Evolutionary conservation across 371 early-diverging fungal genomes (phyloP), one percentile per base, ranked within the genome.

Genomic region (Mucor racemosus): DNA sequence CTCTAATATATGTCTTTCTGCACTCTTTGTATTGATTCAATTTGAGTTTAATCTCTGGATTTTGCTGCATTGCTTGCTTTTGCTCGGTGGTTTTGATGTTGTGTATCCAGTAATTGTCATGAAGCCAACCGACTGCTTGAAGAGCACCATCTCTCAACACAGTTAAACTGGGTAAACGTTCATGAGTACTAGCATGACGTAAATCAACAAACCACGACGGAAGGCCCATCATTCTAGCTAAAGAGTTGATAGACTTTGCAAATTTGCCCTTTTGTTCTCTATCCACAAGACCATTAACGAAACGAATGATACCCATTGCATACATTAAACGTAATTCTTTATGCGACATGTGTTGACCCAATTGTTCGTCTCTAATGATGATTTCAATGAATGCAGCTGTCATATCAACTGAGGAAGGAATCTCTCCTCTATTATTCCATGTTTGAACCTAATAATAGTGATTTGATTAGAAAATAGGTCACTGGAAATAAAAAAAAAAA

Each of bases 261-360:
- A 76, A 82, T 3, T 66, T 72, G 3, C 82, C 74, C 3, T 76
- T 77, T 67, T 90, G 90, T 48, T 73, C 73, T n/a, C 80, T 81
- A 78, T 89, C 91, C 0, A 88, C 86, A 13, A 87, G 74, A 1
- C 89, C 89, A 63, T 90, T 91, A 48, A 91, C 91, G 68, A 91
- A 87, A 41, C 90, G 82, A 64, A 62, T 19, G 17, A 60, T 75
- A 15, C 79, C 82, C 82, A 87, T 85, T 0, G 85, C 75, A 64
- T 90, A 89, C 75, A 85, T 75, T 0, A 84, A 62, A 14, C 88
- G 79, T 26, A 89, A 62, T 66, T 89, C 90, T 60, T 86, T 79
- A 50, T 78, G 78, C 11, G 85, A 73, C 10, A 86, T 42, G 56
- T 48, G 42, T 5, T 77, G 69, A 0, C 73, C 63, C 9, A 62